Conservation (phyloP, 805 yeast genomes). For the Clavispora vitiphila region DNA sequence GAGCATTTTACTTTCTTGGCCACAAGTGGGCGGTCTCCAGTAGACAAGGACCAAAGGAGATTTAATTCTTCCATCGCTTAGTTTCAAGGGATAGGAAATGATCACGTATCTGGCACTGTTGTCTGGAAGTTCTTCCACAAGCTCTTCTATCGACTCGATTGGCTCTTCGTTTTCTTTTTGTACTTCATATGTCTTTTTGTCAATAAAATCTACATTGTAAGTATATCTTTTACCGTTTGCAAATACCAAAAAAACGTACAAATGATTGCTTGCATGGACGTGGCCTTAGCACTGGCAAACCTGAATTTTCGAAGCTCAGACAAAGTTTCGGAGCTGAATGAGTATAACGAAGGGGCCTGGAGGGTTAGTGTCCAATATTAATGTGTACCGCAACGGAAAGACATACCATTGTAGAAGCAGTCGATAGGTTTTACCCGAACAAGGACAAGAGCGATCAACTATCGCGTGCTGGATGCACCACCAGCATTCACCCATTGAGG, state of each 20-base stretch:
- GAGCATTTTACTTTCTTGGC: constrained; percentile 76
- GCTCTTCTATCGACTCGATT: constrained; percentile 51
- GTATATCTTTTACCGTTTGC: neutral
- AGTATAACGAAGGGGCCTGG: constrained; percentile 44
- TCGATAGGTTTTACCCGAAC: neutral
- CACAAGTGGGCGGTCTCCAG: constrained; percentile 84
- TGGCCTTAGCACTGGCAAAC: constrained; percentile 62
- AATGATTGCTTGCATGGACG: constrained; percentile 55
- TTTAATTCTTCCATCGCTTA: constrained; percentile 66
- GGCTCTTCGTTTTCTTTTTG: constrained; percentile 43
- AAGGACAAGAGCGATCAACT: neutral
- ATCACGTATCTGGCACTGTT: constrained; percentile 73
- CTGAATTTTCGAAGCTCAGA: constrained; percentile 65
- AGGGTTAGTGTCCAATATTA: neutral
- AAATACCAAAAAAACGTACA: constrained; percentile 31
- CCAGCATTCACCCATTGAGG: neutral
- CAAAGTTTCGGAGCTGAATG: constrained; percentile 58
- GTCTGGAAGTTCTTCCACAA: constrained; percentile 76
- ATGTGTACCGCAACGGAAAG: neutral
- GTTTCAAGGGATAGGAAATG: constrained; percentile 67
- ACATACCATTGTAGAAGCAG: neutral
- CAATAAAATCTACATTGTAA: constrained; percentile 43
- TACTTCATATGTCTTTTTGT: constrained; percentile 49
- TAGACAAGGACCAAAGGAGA: constrained; percentile 77
- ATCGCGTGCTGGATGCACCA: neutral